Evolutionary conservation across 2,329 filamentous ascomycete species (phyloP).

Genomic region (Monosporascus sp.): DNA sequence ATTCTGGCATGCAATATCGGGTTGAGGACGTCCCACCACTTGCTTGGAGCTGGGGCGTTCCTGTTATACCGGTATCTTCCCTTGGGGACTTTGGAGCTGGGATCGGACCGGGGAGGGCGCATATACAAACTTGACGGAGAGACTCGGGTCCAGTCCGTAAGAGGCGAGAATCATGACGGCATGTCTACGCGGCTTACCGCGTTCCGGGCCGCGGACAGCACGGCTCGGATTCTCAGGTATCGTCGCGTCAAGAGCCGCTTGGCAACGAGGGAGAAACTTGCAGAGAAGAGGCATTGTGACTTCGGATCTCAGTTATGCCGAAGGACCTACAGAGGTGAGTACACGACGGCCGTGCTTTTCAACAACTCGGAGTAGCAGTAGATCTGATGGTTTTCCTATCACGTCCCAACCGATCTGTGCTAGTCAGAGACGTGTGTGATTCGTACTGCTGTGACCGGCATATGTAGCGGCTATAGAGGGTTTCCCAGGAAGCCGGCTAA

Average conservation of each 20-base stretch:
- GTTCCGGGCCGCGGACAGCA: not conserved
- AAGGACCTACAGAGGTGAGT: constrained; percentile 29
- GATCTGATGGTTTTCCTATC: too few species aligned
- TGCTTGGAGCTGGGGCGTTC: too few species aligned
- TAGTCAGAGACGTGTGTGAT: not conserved
- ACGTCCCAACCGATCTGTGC: not conserved
- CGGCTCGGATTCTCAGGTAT: not conserved
- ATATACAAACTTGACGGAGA: not conserved
- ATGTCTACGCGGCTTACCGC: not conserved
- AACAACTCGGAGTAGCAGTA: not conserved
- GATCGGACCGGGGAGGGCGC: not conserved
- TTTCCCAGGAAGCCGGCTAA: too few species aligned
- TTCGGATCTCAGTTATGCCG: constrained; percentile 25
- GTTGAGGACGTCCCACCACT: too few species aligned
- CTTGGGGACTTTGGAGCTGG: too few species aligned
- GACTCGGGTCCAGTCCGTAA: not conserved
- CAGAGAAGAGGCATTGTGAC: constrained; percentile 17
- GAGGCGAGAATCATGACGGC: not conserved
- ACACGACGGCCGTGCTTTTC: constrained; percentile 3
- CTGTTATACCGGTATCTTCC: too few species aligned
- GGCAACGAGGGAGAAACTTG: not conserved
- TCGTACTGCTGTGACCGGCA: not conserved
- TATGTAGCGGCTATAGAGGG: too few species aligned
- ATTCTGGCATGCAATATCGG: too few species aligned
- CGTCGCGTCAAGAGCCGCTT: not conserved